phyloP scores from a whole-genome alignment of 176 grass and related monocot species.

The Coix lacrymajobi region DNA sequence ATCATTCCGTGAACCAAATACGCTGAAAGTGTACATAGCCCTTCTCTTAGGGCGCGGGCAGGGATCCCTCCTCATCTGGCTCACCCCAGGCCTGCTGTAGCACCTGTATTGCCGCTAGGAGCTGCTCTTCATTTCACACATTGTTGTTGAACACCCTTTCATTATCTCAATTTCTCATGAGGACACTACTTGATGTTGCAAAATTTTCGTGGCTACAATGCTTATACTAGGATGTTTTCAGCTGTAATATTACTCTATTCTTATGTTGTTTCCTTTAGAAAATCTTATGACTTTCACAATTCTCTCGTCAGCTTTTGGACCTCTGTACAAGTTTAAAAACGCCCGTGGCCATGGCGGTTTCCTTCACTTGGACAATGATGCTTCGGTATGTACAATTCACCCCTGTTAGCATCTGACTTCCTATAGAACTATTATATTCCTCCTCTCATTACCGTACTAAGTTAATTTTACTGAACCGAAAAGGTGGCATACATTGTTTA shows the following conservation, averaged over 20 bases:
- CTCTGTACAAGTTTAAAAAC: conserved; percentile 86
- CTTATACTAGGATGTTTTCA: background rate
- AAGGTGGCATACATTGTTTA: background rate
- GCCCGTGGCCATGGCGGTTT: conserved; percentile 81
- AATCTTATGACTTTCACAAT: conserved; percentile 10
- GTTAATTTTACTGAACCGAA: background rate
- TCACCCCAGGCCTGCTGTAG: no score
- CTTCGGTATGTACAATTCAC: conserved; percentile 41
- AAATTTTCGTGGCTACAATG: background rate
- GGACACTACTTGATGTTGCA: background rate
- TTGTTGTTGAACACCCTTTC: no score
- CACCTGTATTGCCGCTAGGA: no score
- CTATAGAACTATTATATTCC: background rate
- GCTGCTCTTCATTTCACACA: no score
- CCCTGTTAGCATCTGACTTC: background rate
- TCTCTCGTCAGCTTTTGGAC: conserved; percentile 58
- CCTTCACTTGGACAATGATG: conserved; percentile 75
- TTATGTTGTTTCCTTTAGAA: background rate
- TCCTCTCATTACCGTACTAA: background rate
- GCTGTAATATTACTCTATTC: background rate
- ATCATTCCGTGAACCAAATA: no score
- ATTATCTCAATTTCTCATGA: background rate
- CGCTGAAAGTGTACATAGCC: no score
- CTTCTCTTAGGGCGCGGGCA: no score
- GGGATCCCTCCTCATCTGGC: no score